Evolutionary conservation across 116 monocot species (phyloP).

Genomic region (Iris pallida): DNA sequence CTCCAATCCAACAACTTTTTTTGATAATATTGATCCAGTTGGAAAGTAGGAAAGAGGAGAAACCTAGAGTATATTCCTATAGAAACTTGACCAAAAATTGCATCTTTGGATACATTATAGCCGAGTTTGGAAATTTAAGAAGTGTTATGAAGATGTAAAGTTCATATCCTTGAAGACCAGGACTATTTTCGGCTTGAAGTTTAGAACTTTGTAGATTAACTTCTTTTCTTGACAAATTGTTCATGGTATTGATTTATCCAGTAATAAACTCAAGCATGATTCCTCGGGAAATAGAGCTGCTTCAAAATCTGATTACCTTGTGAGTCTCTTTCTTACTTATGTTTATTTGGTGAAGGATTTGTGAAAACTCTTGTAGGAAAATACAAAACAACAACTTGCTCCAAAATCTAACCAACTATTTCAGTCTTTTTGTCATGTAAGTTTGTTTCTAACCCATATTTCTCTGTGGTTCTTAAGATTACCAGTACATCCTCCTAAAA

Average conservation of each 20-base stretch:
- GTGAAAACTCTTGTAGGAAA: conserved; percentile 35
- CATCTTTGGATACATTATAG: conserved; percentile 61
- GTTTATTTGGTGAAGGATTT: too few relatives aligned
- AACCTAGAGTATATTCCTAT: too few relatives aligned
- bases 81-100: conserved; percentile 87
- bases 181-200: not conserved
- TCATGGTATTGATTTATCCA: conserved; percentile 66
- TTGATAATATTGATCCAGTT: too few relatives aligned
- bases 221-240: too few relatives aligned
- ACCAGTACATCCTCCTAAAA: not conserved
- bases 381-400: conserved; percentile 63
- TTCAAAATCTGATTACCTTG: conserved; percentile 59
- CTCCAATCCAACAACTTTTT: too few relatives aligned
- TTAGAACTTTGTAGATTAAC: not conserved
- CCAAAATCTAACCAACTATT: conserved; percentile 54
- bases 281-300: conserved; percentile 73
- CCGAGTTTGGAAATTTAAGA: conserved; percentile 88
- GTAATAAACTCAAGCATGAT: conserved; percentile 56
- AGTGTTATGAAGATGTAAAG: conserved; percentile 93
- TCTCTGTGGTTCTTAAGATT: not conserved
- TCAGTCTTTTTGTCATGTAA: conserved; percentile 79
- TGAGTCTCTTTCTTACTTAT: not conserved
- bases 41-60: too few relatives aligned
- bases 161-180: not conserved
- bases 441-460: conserved; percentile 9